A percentile compares a stretch with the other conserved stretches of the same genome.
phyloP scores from a whole-genome alignment of 768 basidiomycete genomes.

The Trametes coccinea region DNA sequence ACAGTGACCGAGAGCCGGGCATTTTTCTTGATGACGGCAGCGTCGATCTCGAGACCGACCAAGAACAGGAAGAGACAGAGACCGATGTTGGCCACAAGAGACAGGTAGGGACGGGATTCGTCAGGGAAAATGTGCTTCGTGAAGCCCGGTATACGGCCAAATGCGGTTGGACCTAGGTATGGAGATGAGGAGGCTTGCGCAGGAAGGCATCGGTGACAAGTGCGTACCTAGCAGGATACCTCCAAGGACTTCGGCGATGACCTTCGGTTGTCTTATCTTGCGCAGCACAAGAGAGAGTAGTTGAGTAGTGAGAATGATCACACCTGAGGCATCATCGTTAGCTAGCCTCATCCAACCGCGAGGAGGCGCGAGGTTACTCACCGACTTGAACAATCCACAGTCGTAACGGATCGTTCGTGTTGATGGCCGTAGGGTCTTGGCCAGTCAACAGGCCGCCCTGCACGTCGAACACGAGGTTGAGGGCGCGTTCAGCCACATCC shows the following conservation, averaged over 20 bases:
- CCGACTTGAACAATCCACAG: slow-evolving; percentile 82
- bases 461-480: neutral
- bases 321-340: slow-evolving; percentile 43
- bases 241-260: slow-evolving; percentile 82
- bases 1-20: slow-evolving; percentile 66
- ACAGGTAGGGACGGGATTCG: slow-evolving; percentile 71
- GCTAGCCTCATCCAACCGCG: neutral
- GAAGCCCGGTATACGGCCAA: slow-evolving; percentile 88
- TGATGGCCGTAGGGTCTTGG: slow-evolving; percentile 68
- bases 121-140: slow-evolving; percentile 81
- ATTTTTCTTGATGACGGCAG: slow-evolving; percentile 74
- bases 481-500: neutral
- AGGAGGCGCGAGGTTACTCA: slow-evolving; percentile 33
- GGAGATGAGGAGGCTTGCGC: neutral
- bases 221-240: slow-evolving; percentile 80
- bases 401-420: slow-evolving; percentile 66
- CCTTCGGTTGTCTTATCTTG: slow-evolving; percentile 82
- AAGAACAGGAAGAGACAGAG: slow-evolving; percentile 89
- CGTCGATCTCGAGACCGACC: slow-evolving; percentile 91
- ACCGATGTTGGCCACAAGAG: slow-evolving; percentile 87
- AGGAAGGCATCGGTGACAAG: neutral
- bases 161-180: slow-evolving; percentile 47
- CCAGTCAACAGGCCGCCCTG: slow-evolving; percentile 79
- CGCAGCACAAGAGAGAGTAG: slow-evolving; percentile 69
- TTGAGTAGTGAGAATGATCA: slow-evolving; percentile 83